Evolutionary conservation across 2,329 filamentous ascomycete genomes (phyloP), one percentile per base, ranked within the genome.

Genomic region (Chrysoporthe puriensis): DNA sequence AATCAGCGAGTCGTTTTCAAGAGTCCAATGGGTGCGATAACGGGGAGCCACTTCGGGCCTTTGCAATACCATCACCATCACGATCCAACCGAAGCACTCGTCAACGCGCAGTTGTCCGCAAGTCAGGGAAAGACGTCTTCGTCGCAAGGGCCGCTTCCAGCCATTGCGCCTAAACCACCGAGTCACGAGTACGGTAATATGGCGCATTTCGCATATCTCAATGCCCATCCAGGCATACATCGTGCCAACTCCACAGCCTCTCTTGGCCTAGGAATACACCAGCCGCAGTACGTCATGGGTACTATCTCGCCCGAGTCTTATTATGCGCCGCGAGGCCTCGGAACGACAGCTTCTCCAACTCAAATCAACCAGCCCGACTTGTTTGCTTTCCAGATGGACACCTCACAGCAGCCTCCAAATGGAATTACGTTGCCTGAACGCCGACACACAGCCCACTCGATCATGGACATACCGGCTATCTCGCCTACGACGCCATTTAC

Each of bases 1-100:
- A 93, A 89, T 72, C 91, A 93, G 77, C 87, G 91, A 59, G 89
- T 96, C 64, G 84, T 93, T 68, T 96, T 95, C 84, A 95, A 93
- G 76, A 86, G 92, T 62, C 90, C 89, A 5, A 80, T 90, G 67
- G 87, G 88, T 63, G 83, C 86, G 48, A 88, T 84, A 70, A 80
- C 86, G 73, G 81, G 82, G 73, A 79, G 79, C 59, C 81, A 82
- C 58, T 79, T 77, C 73, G 80, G 77, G 54, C 81, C 77, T 66
- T 82, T 84, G 21, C 74, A 80, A 43, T 65, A 59, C 32, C 68
- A 66, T 56, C 86, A 83, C 70, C 78, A 81, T 75, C 74, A 76
- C 5, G 80, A 81, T 36, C 80, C 80, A 43, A 80, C 84, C 26
- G 82, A 78, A 65, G 81, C 82, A 14, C 78, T 83, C 58, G 76